phyloP scores from a whole-genome alignment of 2,329 filamentous ascomycete species.

The Claviceps spartinae region DNA sequence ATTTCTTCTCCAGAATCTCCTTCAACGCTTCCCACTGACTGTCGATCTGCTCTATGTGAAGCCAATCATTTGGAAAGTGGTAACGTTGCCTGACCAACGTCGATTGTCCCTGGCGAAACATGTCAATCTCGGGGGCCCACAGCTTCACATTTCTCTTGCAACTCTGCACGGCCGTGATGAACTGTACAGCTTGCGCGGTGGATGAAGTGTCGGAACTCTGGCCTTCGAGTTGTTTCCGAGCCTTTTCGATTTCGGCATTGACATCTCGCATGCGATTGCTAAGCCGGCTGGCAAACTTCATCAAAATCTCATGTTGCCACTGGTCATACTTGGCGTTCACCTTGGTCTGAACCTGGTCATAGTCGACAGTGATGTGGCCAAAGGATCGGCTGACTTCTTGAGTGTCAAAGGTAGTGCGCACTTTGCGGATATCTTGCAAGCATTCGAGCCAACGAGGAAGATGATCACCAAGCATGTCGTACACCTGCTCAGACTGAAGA shows the following conservation, averaged over 20 bases:
- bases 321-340: slow-evolving; percentile 99
- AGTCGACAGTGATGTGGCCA: slow-evolving; percentile 89
- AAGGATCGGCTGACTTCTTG: slow-evolving; percentile 88
- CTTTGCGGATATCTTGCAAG: slow-evolving; percentile 93
- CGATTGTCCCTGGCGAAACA: slow-evolving; percentile 90
- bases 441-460: slow-evolving; percentile 87
- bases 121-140: slow-evolving; percentile 92
- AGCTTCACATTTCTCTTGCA: slow-evolving; percentile 87
- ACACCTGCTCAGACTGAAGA: slow-evolving; percentile 88
- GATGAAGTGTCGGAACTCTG: slow-evolving; percentile 89
- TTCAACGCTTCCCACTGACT: slow-evolving; percentile 91
- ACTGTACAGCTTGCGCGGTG: slow-evolving; percentile 91
- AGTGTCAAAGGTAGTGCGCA: slow-evolving; percentile 90
- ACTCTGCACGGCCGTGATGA: slow-evolving; percentile 95
- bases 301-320: slow-evolving; percentile 94
- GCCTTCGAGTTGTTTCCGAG: slow-evolving; percentile 76
- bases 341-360: slow-evolving; percentile 96
- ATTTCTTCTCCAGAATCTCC: slow-evolving; percentile 82
- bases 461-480: slow-evolving; percentile 81
- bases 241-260: slow-evolving; percentile 81
- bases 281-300: slow-evolving; percentile 82
- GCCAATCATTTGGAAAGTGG: slow-evolving; percentile 86
- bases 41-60: slow-evolving; percentile 91
- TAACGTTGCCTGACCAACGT: slow-evolving; percentile 85
- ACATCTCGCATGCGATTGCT: slow-evolving; percentile 86